phyloP scores from a whole-genome alignment of 257 asterid genomes.

The Coffea eugenioides region DNA sequence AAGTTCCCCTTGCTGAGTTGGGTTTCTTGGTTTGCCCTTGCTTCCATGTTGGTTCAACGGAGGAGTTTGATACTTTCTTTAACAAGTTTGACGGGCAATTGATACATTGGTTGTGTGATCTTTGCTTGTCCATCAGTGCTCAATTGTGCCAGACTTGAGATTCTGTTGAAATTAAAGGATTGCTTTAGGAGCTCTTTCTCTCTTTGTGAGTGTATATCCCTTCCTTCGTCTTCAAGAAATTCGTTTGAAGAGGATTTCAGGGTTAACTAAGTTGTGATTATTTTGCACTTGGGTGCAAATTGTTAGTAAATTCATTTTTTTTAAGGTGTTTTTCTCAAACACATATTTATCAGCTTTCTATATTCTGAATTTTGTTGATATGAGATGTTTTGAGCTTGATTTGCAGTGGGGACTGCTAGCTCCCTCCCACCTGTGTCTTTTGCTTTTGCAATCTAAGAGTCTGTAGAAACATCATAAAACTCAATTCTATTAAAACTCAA shows the following conservation, averaged over 20 bases:
- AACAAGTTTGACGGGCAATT: slow-evolving; percentile 5
- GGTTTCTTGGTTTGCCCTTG: neutral
- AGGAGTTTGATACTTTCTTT: neutral
- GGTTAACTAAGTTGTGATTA: neutral
- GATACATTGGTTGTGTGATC: neutral
- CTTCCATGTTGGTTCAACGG: neutral
- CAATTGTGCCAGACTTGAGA: slow-evolving; percentile 19
- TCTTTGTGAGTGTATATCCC: slow-evolving; percentile 8
- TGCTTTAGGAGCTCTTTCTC: slow-evolving; percentile 16
- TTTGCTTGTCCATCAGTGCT: slow-evolving; percentile 9
- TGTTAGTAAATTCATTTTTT: neutral
- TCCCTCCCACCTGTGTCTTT: neutral
- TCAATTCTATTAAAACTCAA: neutral
- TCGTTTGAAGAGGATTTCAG: neutral
- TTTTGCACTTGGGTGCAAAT: neutral
- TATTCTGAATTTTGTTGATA: neutral
- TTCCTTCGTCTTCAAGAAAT: slow-evolving; percentile 19
- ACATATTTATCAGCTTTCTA: neutral
- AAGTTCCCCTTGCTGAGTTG: neutral
- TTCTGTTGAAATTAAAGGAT: slow-evolving; percentile 21
- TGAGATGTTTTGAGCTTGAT: neutral
- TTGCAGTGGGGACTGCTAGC: neutral
- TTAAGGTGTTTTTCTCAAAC: neutral
- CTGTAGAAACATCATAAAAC: neutral
- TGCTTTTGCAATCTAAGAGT: neutral